phyloP scores from a whole-genome alignment of 1,284 basidiomycete genomes.

The Malassezia restricta region DNA sequence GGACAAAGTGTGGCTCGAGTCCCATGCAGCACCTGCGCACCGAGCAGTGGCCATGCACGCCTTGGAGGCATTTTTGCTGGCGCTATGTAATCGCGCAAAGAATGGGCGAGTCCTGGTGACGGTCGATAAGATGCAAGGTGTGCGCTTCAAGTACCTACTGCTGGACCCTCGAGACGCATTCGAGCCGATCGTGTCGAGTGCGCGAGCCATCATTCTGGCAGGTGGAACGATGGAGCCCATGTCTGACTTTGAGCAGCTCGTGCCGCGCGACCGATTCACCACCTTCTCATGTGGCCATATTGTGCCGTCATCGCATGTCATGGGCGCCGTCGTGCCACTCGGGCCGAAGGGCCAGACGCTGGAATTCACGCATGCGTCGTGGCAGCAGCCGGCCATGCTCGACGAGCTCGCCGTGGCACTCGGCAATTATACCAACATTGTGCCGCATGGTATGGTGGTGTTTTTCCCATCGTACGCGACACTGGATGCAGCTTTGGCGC shows the following conservation, averaged over 20 bases:
- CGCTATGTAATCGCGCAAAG: conserved; percentile 66
- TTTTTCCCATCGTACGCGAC: conserved; percentile 89
- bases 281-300: conserved; percentile 88
- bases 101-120: conserved; percentile 53
- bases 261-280: conserved; percentile 57
- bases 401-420: conserved; percentile 73
- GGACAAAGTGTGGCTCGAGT: conserved; percentile 56
- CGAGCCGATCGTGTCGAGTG: conserved; percentile 63
- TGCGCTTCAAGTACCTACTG: conserved; percentile 77
- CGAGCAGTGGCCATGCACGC: conserved; percentile 54
- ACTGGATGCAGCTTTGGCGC: conserved; percentile 57
- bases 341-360: conserved; percentile 67
- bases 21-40: conserved; percentile 47
- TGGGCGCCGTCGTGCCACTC: conserved; percentile 62
- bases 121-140: conserved; percentile 13
- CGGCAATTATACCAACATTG: conserved; percentile 62
- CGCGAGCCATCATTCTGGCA: conserved; percentile 71
- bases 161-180: conserved; percentile 88
- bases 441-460: conserved; percentile 79
- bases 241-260: conserved; percentile 39
- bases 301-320: conserved; percentile 67
- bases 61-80: conserved; percentile 72
- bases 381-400: conserved; percentile 60
- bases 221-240: conserved; percentile 86
- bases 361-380: conserved; percentile 69